Evolutionary conservation across 805 yeast species (phyloP).

Genomic region (Nakazawaea peltata): DNA sequence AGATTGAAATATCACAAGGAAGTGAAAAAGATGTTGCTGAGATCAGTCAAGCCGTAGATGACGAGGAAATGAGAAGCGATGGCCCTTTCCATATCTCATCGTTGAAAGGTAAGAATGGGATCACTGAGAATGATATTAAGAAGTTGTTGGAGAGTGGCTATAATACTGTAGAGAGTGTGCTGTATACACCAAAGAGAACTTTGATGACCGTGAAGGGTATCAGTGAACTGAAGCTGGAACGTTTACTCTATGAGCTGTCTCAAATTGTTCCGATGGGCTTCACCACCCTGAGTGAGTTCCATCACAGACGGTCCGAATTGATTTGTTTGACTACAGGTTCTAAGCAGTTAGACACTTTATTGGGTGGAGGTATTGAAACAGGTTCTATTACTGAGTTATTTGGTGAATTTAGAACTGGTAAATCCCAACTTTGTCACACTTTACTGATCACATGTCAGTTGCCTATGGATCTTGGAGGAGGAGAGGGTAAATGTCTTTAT

Average conservation of each 20-base stretch:
- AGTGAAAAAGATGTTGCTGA: too few relatives aligned
- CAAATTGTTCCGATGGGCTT: slow-evolving; percentile 91
- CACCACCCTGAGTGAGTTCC: slow-evolving; percentile 94
- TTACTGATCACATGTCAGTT: slow-evolving; percentile 94
- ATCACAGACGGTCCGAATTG: slow-evolving; percentile 79
- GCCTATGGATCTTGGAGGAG: slow-evolving; percentile 96
- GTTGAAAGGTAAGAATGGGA: slow-evolving; percentile 69
- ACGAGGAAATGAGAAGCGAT: slow-evolving; percentile 27
- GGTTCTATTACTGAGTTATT: slow-evolving; percentile 94
- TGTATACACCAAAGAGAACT: slow-evolving; percentile 83
- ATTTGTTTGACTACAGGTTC: slow-evolving; percentile 95
- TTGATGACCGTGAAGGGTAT: slow-evolving; percentile 80
- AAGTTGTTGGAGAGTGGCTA: slow-evolving; percentile 78
- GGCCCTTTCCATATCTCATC: slow-evolving; percentile 51
- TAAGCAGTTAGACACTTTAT: slow-evolving; percentile 80
- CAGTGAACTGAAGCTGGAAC: slow-evolving; percentile 92
- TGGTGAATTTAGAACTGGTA: slow-evolving; percentile 97
- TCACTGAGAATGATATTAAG: slow-evolving; percentile 66
- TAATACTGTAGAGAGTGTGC: slow-evolving; percentile 87
- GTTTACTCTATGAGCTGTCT: slow-evolving; percentile 73
- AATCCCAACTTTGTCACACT: slow-evolving; percentile 94
- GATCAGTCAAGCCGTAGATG: slow-evolving; percentile 29
- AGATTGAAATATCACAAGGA: too few relatives aligned
- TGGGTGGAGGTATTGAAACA: slow-evolving; percentile 97
- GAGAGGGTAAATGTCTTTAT: slow-evolving; percentile 94